phyloP scores from a whole-genome alignment of 2,329 filamentous ascomycete species.

The Colletotrichum ledebouriae region DNA sequence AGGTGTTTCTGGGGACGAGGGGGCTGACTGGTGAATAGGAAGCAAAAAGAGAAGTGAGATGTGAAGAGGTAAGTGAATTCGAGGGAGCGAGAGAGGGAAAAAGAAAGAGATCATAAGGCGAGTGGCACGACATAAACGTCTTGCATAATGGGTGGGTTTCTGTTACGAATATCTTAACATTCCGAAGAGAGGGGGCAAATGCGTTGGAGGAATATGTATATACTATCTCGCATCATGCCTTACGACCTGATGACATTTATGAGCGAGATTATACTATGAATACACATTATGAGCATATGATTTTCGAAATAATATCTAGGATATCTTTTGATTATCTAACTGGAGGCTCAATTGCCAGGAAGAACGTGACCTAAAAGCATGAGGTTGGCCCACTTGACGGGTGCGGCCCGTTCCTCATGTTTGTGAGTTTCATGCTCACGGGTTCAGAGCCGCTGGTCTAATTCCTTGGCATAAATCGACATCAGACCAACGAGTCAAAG shows the following conservation, averaged over 20 bases:
- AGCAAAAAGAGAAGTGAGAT: neutral
- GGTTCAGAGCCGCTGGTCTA: neutral
- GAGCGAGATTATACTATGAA: conserved; percentile 3
- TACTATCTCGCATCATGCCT: conserved; percentile 40
- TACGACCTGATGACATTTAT: conserved; percentile 41
- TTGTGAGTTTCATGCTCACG: conserved; percentile 16
- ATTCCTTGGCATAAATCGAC: conserved; percentile 2
- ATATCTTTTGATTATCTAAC: neutral
- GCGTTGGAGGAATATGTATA: conserved; percentile 36
- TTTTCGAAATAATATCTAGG: conserved; percentile 3
- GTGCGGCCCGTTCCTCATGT: conserved; percentile 27
- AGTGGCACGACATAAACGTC: too few relatives aligned
- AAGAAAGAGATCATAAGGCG: neutral
- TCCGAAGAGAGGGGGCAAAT: conserved; percentile 17
- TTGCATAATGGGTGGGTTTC: conserved; percentile 4
- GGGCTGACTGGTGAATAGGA: conserved; percentile 2
- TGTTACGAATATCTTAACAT: conserved; percentile 20
- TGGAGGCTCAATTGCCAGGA: conserved; percentile 13
- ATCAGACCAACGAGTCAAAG: conserved; percentile 15
- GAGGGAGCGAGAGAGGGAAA: neutral
- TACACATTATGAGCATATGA: neutral
- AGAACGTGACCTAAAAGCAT: conserved; percentile 19
- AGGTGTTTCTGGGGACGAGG: neutral
- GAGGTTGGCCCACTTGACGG: conserved; percentile 22
- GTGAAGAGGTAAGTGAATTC: neutral